Evolutionary conservation across 2,329 filamentous ascomycete genomes (phyloP), one percentile per base, ranked within the genome.

Genomic region (Aspergillus sp.): DNA sequence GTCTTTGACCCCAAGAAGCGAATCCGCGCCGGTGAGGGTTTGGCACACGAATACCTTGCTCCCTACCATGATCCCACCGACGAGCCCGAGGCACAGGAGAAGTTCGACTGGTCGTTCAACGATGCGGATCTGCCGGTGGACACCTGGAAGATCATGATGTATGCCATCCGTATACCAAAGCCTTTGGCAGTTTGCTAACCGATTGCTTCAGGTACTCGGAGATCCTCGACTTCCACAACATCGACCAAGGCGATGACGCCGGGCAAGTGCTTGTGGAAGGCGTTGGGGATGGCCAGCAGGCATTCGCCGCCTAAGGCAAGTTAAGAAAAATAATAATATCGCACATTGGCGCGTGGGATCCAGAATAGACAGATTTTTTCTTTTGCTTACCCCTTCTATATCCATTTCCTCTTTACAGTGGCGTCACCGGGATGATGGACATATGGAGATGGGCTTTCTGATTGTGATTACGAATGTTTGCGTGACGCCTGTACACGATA

Each of bases 111-210:
- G 93, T 96, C 90, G 46, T 98, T 98, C 74, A 97, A 97, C 69
- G 93, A 98, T 61, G 93, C 91, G 43, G 93, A 98, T 66, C 76
- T 98, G 49, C 91, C 93, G 1, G 90, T 97, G 44, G 93, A 98
- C 66, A 95, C 90, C n/a, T 98, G 93, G 93, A 98, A 98, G 77
- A 96, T 98, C 67, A 98, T 97, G 93, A 98, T 98, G 93, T 95
- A 78, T 65, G 86, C 69, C 7, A 17, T 39, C 41, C 30, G 7
- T 10, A 10, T 39, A 19, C 17, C 13, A 17, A 35, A 17, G 15
- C 15, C 33, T 4, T 39, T 19, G 15, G 15, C 19, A 3, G 10
- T 12, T 20, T 17, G 42, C 54, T 43, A 39, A 43, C 38, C 49
- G 41, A 39, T 43, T 45, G 39, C 37, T 47, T 38, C 66, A 95